Conservation (phyloP, 2,329 filamentous ascomycete species). For the Ophiostoma piceae region DNA sequence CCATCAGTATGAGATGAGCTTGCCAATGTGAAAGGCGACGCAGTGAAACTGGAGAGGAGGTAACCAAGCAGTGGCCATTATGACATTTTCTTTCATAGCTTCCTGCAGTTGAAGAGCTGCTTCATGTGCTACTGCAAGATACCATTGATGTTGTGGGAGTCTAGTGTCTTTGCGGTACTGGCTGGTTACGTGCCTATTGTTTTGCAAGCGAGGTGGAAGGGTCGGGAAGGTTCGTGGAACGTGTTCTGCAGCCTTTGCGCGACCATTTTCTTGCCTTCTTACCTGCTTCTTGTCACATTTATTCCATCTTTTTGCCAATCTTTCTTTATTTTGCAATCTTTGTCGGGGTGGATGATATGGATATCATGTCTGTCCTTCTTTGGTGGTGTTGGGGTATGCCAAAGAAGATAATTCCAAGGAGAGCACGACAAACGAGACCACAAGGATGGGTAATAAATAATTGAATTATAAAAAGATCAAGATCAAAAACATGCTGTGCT, state of each 20-base stretch:
- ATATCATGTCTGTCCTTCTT: conserved; percentile 10
- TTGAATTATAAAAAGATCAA: neutral
- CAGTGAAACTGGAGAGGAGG: neutral
- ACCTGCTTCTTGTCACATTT: neutral
- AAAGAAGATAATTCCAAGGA: conserved; percentile 5
- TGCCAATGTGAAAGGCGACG: neutral
- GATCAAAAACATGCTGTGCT: neutral
- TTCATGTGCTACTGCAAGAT: neutral
- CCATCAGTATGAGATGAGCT: neutral
- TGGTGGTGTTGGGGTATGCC: neutral
- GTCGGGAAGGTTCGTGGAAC: neutral
- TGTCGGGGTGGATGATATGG: conserved; percentile 16
- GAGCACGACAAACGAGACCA: conserved; percentile 1
- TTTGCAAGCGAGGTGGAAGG: neutral
- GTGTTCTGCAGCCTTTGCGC: neutral
- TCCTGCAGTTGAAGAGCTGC: neutral
- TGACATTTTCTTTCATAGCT: neutral
- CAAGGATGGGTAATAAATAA: conserved; percentile 4
- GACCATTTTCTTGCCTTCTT: neutral
- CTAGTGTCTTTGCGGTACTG: neutral
- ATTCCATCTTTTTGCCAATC: neutral
- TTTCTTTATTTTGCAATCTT: conserved; percentile 19
- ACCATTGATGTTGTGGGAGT: neutral
- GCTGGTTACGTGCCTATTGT: neutral
- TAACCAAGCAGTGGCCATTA: neutral